A percentile compares a stretch with the other conserved stretches of the same genome.
These are phyloP conservation scores for Nepenthes gracilis DNA, from an alignment of 148 eudicot species.

Conservation along the genomic window DNA sequence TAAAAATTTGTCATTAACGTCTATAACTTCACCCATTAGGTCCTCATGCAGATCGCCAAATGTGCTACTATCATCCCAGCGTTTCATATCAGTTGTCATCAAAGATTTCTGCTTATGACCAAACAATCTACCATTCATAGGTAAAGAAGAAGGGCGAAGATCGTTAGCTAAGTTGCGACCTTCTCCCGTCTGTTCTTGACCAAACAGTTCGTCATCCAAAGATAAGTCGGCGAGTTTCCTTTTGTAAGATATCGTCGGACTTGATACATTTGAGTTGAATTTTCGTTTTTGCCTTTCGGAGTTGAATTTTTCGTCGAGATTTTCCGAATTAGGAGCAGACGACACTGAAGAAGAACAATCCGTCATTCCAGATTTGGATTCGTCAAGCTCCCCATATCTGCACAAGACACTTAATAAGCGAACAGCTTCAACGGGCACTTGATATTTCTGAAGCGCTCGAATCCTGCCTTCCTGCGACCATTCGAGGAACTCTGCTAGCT, in stretches of 20 bases:
- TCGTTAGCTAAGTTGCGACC: constrained; percentile 19
- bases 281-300: constrained; percentile 41
- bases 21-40: constrained; percentile 59
- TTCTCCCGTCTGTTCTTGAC: constrained; percentile 18
- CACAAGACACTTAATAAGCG: constrained; percentile 43
- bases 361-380: constrained; percentile 71
- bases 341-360: constrained; percentile 90
- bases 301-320: constrained; percentile 19
- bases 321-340: constrained; percentile 60
- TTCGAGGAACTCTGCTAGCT: constrained; percentile 55
- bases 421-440: constrained; percentile 64
- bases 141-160: constrained; percentile 14
- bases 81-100: constrained; percentile 13
- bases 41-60: constrained; percentile 28
- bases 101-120: constrained; percentile 19
- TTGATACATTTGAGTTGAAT: constrained; percentile 11
- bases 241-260: constrained; percentile 16
- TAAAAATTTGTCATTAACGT: constrained; percentile 28
- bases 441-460: constrained; percentile 41
- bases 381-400: constrained; percentile 81
- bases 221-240: constrained; percentile 15
- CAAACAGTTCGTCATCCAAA: constrained; percentile 19
- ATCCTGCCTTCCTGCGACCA: constrained; percentile 45
- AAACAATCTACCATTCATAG: constrained; percentile 17
- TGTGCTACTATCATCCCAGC: constrained; percentile 10